Evolutionary conservation across 2,329 filamentous ascomycete genomes (phyloP).

Genomic region (Calonectria pauciramosa): DNA sequence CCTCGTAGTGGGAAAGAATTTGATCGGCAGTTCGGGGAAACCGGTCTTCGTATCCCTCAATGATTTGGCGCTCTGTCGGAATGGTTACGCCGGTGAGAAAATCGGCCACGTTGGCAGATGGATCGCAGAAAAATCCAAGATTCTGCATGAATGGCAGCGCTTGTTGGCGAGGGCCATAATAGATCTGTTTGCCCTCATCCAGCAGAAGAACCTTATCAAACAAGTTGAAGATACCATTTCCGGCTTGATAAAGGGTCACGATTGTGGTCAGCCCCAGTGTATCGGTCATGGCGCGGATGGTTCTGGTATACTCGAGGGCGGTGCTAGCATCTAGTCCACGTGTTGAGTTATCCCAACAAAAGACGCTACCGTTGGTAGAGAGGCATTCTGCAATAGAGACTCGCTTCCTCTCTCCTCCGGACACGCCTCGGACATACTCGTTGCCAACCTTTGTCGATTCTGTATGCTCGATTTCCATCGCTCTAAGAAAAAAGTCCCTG

Average conservation of each 20-base stretch:
- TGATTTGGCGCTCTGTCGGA: slow-evolving; percentile 76
- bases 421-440: slow-evolving; percentile 75
- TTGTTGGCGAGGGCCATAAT: slow-evolving; percentile 70
- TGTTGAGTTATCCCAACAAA: slow-evolving; percentile 77
- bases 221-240: slow-evolving; percentile 76
- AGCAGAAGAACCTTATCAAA: slow-evolving; percentile 80
- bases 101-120: slow-evolving; percentile 72
- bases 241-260: slow-evolving; percentile 77
- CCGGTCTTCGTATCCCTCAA: slow-evolving; percentile 50
- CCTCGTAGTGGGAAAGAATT: slow-evolving; percentile 64
- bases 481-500: slow-evolving; percentile 65
- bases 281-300: slow-evolving; percentile 74
- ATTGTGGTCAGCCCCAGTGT: slow-evolving; percentile 71
- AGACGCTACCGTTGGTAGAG: slow-evolving; percentile 69
- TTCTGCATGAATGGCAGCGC: slow-evolving; percentile 75
- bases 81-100: slow-evolving; percentile 76
- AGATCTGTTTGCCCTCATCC: slow-evolving; percentile 75
- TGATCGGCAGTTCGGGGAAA: slow-evolving; percentile 60
- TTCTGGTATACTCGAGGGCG: slow-evolving; percentile 72
- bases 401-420: slow-evolving; percentile 77
- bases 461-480: slow-evolving; percentile 71
- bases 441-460: slow-evolving; percentile 76
- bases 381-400: slow-evolving; percentile 77
- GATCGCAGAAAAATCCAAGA: slow-evolving; percentile 73
- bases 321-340: slow-evolving; percentile 76